Base-by-base conservation (phyloP, 1,284 basidiomycete genomes). In the Ceratobasidium theobromae region DNA sequence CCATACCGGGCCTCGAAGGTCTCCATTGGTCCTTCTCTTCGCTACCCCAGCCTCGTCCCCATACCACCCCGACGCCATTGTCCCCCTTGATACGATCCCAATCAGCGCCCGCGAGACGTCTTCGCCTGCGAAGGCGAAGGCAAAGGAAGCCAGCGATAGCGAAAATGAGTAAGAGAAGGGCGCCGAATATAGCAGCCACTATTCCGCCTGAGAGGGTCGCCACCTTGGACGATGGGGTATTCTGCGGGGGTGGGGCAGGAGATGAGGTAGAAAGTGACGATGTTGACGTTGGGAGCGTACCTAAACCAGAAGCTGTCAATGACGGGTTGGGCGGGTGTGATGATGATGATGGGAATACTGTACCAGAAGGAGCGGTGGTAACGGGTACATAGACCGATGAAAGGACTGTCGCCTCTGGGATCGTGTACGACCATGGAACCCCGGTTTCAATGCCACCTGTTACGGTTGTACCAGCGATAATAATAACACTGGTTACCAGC, bases 391-490 rank as follows among this genome's bases (percentile, higher is more conserved):
- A 28, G 11, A 64, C 33, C 12, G 60, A 64, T 32, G 60, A 52
- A 30, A 53, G 25, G 33, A 64, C 28, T 5, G 60, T 64, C 23
- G 48, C 38, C n/a, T 40, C 38, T 1, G 60, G 60, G 18, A 64
- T 53, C 11, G 60, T 64, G n/a, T 64, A 64, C 16, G 60, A 64
- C 60, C 60, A 64, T 14, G 60, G 60, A 4, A 64, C 60, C 1
- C 60, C 49, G 35, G 60, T 64, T 49, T 64, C 60, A 8, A 32
- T 21, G 14, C 60, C 60, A 6, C 60, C 60, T 11, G 41, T 43
- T 16, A 64, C 60, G 1, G 60, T 64, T 11, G 60, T 64, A 5
- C 60, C 60, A 43, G 48, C 8, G 2, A 64, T 2, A 12, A 64
- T 40, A 6, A 64, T 45, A 11, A 21, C 51, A 8, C 49, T 52